Evolutionary conservation across 2,329 filamentous ascomycete genomes (phyloP), one percentile per base, ranked within the genome.

Genomic region (Fusarium tricinctum): DNA sequence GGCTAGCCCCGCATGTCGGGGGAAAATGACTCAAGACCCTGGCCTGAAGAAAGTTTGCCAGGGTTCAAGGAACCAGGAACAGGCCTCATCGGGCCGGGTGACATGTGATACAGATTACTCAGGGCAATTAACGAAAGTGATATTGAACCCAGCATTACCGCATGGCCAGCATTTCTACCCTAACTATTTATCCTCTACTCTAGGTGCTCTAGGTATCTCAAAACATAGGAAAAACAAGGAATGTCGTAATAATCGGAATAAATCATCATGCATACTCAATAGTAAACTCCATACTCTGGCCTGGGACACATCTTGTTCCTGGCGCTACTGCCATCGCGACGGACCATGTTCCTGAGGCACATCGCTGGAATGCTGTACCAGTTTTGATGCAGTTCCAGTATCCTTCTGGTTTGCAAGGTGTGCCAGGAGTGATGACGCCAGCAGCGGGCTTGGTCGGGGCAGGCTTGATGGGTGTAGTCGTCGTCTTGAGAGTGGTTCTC

Each of bases 261-360:
- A 28, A 8, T 66, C 26, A 45, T 51, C 33, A 61, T 55, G 67
- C 67, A 15, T 32, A 70, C 22, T 54, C 51, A 38, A 70, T 65
- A 9, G 39, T 67, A 45, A 70, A 70, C 38, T 52, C 56, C 46
- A 77, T 68, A 22, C 67, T 66, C 42, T 73, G 63, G 15, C 79
- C 78, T 5, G 74, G 63, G 48, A 73, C 65, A 76, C 88, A 90
- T 35, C 77, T 76, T 10, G 85, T 88, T 39, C 88, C 88, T 0
- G 79, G 68, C 2, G 87, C 82, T 80, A 89, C 81, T 35, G 76
- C 68, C 62, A 85, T 80, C 19, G 79, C 63, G 3, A 68, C 72
- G 8, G 83, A 82, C 88, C 88, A 90, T 42, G 76, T 69, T 9
- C 88, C 87, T 15, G 81, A 84, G 12, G 86, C 87, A 66, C 88